These are phyloP conservation scores for Pichia sp. DNA, from an alignment of 1,139 yeast species.

Conservation along the genomic window DNA sequence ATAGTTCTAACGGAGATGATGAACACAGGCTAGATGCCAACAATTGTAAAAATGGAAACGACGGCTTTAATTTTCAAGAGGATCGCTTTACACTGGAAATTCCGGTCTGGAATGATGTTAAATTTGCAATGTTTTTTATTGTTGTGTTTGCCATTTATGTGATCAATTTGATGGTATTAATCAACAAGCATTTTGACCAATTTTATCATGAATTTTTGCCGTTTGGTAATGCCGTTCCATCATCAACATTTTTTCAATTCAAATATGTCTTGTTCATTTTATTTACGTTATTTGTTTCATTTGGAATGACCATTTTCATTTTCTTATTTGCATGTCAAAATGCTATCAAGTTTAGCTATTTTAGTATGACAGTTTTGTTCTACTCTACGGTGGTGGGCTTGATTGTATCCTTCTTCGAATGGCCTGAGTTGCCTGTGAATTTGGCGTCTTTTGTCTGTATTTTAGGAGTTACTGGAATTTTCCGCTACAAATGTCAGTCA, in stretches of 20 bases:
- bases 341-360: conserved; percentile 59
- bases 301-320: conserved; percentile 51
- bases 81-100: conserved; percentile 59
- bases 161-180: conserved; percentile 56
- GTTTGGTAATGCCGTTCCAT: conserved; percentile 46
- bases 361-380: conserved; percentile 62
- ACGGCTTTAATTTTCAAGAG: conserved; percentile 24
- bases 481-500: conserved; percentile 65
- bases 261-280: conserved; percentile 48
- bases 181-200: conserved; percentile 40
- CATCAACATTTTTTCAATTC: conserved; percentile 44
- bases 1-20: background rate
- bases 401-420: conserved; percentile 73
- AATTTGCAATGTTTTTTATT: conserved; percentile 58
- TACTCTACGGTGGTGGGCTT: conserved; percentile 56
- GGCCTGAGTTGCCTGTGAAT: no score
- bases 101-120: conserved; percentile 68
- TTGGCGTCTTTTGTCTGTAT: no score
- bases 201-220: conserved; percentile 54
- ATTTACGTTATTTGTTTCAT: conserved; percentile 54
- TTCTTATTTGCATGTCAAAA: conserved; percentile 55
- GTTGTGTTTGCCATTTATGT: conserved; percentile 65
- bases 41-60: background rate
- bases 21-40: background rate
- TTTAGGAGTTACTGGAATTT: conserved; percentile 54